Evolutionary conservation across 192 early-diverging fungal genomes (phyloP).

Genomic region (Coemansia javaensis): DNA sequence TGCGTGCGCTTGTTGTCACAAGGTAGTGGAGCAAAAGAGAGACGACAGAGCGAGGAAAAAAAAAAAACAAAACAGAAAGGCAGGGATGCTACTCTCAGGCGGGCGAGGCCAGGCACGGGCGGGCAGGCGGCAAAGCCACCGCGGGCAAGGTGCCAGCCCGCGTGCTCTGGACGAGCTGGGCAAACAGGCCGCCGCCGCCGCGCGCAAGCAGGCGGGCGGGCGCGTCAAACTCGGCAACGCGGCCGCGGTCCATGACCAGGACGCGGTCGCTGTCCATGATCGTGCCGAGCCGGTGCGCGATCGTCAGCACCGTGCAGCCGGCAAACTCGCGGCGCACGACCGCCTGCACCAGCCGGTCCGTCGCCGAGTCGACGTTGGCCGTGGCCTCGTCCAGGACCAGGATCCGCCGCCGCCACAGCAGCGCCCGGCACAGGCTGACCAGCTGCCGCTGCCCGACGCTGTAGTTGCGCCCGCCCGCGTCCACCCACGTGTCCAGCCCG

Average conservation of each 20-base stretch:
- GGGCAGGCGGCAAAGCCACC: too few species aligned
- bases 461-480: constrained; percentile 45
- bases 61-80: too few species aligned
- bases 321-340: constrained; percentile 52
- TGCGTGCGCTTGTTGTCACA: too few species aligned
- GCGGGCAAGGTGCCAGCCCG: too few species aligned
- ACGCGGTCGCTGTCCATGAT: constrained; percentile 48
- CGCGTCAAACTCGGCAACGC: constrained; percentile 2
- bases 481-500: constrained; percentile 17
- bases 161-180: too few species aligned
- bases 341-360: constrained; percentile 56
- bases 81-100: too few species aligned
- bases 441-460: constrained; percentile 67
- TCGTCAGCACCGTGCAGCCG: constrained; percentile 55
- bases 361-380: constrained; percentile 49
- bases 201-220: constrained; percentile 26
- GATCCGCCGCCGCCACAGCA: constrained; percentile 59
- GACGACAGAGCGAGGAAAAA: too few species aligned
- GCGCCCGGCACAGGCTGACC: constrained; percentile 51
- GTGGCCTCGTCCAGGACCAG: constrained; percentile 74
- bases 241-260: constrained; percentile 46
- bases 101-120: too few species aligned
- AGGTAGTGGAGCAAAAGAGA: too few species aligned
- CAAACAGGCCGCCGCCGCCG: too few species aligned
- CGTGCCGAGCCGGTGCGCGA: constrained; percentile 60